Evolutionary conservation across 345 rosid genomes (phyloP).

Genomic region (Adansonia digitata): DNA sequence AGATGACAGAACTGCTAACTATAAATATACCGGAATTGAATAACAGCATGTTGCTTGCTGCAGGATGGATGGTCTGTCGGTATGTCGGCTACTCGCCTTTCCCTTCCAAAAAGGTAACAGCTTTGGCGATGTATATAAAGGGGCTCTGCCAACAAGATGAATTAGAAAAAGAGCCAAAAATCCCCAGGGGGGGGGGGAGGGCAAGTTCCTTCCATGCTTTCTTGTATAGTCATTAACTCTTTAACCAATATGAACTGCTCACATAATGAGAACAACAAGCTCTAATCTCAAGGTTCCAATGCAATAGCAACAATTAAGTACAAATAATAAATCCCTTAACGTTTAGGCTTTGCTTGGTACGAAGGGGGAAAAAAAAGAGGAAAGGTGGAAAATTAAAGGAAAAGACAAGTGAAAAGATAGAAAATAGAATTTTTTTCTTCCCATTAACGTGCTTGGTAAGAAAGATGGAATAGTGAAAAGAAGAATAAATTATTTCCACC

Average conservation of each 20-base stretch:
- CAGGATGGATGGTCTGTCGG: constrained; percentile 99
- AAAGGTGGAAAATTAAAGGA: too few species aligned
- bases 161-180: constrained; percentile 7
- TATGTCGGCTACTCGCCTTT: constrained; percentile 84
- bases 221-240: constrained; percentile 4
- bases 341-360: too few species aligned
- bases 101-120: constrained; percentile 95
- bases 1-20: constrained; percentile 11
- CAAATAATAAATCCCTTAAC: neutral
- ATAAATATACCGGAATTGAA: constrained; percentile 66
- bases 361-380: too few species aligned
- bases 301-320: neutral
- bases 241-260: neutral
- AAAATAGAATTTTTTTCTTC: too few species aligned
- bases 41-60: constrained; percentile 98
- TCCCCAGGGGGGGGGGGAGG: neutral
- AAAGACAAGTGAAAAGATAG: too few species aligned
- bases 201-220: neutral
- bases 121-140: constrained; percentile 92
- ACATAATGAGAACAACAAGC: neutral
- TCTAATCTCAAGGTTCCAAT: neutral
- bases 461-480: too few species aligned
- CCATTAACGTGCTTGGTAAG: too few species aligned
- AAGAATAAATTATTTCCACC: too few species aligned
- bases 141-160: constrained; percentile 57